Evolutionary conservation across 208 protist species (phyloP).

Genomic region (Leishmania arabica): DNA sequence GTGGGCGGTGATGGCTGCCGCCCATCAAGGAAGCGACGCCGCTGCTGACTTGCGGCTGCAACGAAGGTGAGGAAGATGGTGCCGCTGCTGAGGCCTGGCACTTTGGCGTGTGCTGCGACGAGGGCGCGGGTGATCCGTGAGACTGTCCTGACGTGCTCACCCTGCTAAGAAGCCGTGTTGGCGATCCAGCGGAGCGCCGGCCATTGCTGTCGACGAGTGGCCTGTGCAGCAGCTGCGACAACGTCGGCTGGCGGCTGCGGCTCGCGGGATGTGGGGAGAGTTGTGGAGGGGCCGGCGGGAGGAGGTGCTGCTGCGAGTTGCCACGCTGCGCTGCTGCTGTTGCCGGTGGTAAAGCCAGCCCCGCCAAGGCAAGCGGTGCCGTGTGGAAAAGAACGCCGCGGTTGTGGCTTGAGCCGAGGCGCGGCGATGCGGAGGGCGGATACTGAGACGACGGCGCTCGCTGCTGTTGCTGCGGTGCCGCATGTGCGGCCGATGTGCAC

Average conservation of each 20-base stretch:
- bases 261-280: neutral
- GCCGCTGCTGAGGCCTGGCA: neutral
- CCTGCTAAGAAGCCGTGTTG: neutral
- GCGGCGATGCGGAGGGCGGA: neutral
- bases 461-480: neutral
- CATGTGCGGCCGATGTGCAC: neutral
- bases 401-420: constrained; percentile 1
- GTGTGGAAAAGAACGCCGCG: constrained; percentile 20
- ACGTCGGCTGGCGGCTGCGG: neutral
- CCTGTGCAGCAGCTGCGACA: neutral
- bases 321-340: constrained; percentile 11
- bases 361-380: neutral
- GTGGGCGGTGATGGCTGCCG: neutral
- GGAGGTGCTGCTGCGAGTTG: neutral
- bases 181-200: neutral
- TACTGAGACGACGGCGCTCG: neutral
- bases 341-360: constrained; percentile 4
- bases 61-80: neutral
- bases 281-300: neutral
- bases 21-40: neutral
- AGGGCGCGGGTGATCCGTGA: neutral
- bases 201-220: neutral
- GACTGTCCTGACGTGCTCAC: neutral
- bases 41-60: neutral
- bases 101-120: neutral